A percentile compares a stretch with the other conserved stretches of the same genome.
These are phyloP conservation scores for Stachybotrys elegans DNA, from an alignment of 2,329 filamentous ascomycete genomes.

Conservation along the genomic window DNA sequence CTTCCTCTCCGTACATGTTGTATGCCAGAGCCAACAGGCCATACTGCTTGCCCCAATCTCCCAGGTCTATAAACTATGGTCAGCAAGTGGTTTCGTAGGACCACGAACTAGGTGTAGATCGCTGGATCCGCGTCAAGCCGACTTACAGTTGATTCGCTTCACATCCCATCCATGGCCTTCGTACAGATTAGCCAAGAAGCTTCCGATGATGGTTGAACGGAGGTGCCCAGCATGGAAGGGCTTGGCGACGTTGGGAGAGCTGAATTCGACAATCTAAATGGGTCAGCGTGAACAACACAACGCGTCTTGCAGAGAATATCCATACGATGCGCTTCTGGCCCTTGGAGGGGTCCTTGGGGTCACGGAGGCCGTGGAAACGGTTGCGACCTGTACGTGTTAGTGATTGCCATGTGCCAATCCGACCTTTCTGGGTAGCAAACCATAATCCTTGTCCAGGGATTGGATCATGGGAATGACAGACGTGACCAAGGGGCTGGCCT, in stretches of 20 bases:
- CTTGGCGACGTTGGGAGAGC: constrained; percentile 82
- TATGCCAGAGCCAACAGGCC: constrained; percentile 58
- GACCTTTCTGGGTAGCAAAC: constrained; percentile 9
- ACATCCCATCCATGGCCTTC: constrained; percentile 69
- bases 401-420: neutral
- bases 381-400: constrained; percentile 51
- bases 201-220: constrained; percentile 73
- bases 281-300: neutral
- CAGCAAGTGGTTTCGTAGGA: neutral
- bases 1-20: constrained; percentile 69
- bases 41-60: constrained; percentile 24
- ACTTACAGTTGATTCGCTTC: constrained; percentile 56
- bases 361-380: constrained; percentile 52
- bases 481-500: constrained; percentile 58
- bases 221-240: constrained; percentile 77
- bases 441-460: constrained; percentile 49
- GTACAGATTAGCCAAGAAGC: constrained; percentile 70
- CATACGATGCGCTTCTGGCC: constrained; percentile 53
- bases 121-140: neutral
- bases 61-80: constrained; percentile 11
- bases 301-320: constrained; percentile 5
- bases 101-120: neutral
- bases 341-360: constrained; percentile 54
- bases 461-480: constrained; percentile 67
- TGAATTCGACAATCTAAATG: constrained; percentile 66